phyloP scores from a whole-genome alignment of 148 eudicot genomes.

The Heliamphora exappendiculata region DNA sequence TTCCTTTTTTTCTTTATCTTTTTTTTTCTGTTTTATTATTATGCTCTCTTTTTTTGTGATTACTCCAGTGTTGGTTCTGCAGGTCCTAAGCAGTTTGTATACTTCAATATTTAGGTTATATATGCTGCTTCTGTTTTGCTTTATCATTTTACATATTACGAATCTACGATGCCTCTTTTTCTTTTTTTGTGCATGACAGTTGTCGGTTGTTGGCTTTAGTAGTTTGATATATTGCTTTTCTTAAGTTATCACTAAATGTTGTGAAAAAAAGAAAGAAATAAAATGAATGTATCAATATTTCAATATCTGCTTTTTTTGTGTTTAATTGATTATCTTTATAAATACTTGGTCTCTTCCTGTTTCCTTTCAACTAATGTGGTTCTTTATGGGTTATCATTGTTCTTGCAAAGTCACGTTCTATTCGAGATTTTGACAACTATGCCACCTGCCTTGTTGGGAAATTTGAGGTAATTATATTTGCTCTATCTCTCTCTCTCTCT shows the following conservation, averaged over 20 bases:
- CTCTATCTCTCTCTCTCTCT: not conserved
- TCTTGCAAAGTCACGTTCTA: constrained; percentile 54
- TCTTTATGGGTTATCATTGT: constrained; percentile 6
- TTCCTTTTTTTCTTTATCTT: too few relatives aligned
- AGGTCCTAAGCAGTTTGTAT: not conserved
- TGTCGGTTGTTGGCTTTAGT: not conserved
- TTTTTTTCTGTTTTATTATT: not conserved
- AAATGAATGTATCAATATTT: not conserved
- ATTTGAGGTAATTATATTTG: constrained; percentile 49
- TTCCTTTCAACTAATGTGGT: constrained; percentile 2
- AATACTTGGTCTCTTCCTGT: not conserved
- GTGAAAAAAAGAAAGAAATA: not conserved
- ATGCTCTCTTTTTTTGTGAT: not conserved
- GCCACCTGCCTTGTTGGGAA: constrained; percentile 80
- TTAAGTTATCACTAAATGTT: not conserved
- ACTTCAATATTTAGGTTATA: not conserved
- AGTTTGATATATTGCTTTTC: not conserved
- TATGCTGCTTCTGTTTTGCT: not conserved
- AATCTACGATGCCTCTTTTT: not conserved
- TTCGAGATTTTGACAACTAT: constrained; percentile 82
- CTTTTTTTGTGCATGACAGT: not conserved
- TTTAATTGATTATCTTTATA: not conserved
- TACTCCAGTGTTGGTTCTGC: not conserved
- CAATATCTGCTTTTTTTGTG: not conserved
- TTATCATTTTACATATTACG: not conserved